phyloP scores from a whole-genome alignment of 1,284 basidiomycete genomes.

The Pyrrhoderma lamaoense region DNA sequence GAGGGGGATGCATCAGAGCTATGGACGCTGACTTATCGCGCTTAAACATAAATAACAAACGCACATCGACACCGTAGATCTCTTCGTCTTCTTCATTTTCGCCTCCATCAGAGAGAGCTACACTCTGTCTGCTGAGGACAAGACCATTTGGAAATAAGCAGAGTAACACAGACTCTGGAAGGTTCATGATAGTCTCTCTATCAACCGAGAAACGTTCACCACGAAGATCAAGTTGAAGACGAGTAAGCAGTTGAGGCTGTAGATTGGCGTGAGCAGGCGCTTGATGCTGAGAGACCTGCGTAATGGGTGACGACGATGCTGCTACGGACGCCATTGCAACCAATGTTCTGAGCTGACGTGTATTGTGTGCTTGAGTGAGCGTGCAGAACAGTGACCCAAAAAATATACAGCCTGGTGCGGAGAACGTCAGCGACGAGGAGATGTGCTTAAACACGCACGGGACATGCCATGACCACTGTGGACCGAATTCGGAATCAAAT shows the following conservation, averaged over 20 bases:
- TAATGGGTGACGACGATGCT: conserved; percentile 71
- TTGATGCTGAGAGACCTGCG: conserved; percentile 73
- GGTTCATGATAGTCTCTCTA: conserved; percentile 96
- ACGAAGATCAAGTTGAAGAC: conserved; percentile 88
- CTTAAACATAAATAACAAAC: conserved; percentile 30
- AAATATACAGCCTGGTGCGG: no score
- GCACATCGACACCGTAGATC: conserved; percentile 91
- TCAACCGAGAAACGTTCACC: conserved; percentile 92
- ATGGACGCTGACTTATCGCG: neutral
- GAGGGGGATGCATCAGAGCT: no score
- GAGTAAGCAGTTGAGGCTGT: conserved; percentile 77
- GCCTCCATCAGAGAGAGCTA: conserved; percentile 62
- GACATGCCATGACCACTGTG: no score
- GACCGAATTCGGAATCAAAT: no score
- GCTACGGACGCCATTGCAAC: conserved; percentile 43
- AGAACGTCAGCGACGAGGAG: no score
- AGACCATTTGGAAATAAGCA: conserved; percentile 98
- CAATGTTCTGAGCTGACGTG: neutral
- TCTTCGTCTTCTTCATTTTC: conserved; percentile 88
- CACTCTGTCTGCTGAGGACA: conserved; percentile 83
- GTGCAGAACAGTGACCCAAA: no score
- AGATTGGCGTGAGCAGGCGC: conserved; percentile 64
- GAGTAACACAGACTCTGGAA: conserved; percentile 93
- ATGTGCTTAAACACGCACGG: no score
- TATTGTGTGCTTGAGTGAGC: neutral